Evolutionary conservation across 306 rosid species (phyloP).

Genomic region (Trichosanthes cucumerina): DNA sequence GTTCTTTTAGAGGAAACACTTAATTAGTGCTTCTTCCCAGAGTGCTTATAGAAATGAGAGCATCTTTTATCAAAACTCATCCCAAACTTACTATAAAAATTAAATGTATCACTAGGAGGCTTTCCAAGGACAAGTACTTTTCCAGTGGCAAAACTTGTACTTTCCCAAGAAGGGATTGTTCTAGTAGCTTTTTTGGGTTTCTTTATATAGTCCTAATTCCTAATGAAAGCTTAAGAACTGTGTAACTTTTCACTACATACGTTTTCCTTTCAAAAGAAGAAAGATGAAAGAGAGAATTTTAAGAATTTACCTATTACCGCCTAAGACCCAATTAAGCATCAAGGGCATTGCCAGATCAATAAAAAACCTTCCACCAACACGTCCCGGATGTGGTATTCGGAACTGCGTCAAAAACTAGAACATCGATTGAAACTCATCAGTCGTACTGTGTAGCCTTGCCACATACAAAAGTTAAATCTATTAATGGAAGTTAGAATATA

Average conservation of each 20-base stretch:
- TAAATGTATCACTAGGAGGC: background rate
- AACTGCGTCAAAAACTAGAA: slow-evolving; percentile 79
- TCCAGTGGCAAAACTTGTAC: background rate
- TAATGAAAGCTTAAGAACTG: background rate
- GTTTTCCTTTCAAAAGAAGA: background rate
- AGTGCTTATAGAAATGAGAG: background rate
- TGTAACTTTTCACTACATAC: background rate
- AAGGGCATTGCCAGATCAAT: slow-evolving; percentile 71
- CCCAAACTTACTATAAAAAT: background rate
- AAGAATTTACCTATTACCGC: slow-evolving; percentile 72
- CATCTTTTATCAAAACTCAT: too few relatives aligned
- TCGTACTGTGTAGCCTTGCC: background rate
- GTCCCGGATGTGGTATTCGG: slow-evolving; percentile 94
- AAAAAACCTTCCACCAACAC: slow-evolving; percentile 75
- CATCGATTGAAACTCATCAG: background rate
- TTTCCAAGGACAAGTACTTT: background rate
- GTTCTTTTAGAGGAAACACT: background rate
- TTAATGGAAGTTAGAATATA: background rate
- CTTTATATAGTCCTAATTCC: background rate
- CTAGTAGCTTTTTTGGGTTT: background rate
- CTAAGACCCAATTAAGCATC: slow-evolving; percentile 94
- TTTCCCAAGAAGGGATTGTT: background rate
- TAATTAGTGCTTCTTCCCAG: background rate
- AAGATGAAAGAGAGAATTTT: background rate
- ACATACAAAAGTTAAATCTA: background rate